These are phyloP conservation scores for Ilyonectria sp. DNA, from an alignment of 2,329 filamentous ascomycete genomes.

Conservation along the genomic window DNA sequence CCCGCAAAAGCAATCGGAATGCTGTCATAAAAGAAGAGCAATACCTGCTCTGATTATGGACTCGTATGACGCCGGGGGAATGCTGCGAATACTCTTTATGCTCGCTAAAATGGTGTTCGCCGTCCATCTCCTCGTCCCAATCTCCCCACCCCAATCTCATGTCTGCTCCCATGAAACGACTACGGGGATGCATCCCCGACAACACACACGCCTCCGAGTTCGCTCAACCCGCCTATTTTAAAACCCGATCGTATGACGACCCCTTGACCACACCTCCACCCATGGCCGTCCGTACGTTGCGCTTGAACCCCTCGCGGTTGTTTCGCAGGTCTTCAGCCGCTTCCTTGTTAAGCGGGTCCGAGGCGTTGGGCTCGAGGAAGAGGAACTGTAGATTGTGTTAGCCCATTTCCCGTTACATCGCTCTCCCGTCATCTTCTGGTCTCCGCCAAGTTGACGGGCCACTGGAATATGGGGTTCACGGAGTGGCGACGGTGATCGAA, in stretches of 20 bases:
- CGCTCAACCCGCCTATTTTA: slow-evolving; percentile 66
- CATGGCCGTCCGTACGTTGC: slow-evolving; percentile 91
- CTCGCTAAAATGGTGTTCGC: slow-evolving; percentile 23
- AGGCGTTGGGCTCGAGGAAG: slow-evolving; percentile 97
- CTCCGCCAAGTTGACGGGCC: background rate
- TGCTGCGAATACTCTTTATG: slow-evolving; percentile 30
- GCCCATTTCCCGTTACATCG: slow-evolving; percentile 25
- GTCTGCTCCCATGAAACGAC: background rate
- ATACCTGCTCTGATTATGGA: slow-evolving; percentile 35
- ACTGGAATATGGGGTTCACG: background rate
- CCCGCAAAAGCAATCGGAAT: slow-evolving; percentile 27
- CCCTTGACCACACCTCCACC: slow-evolving; percentile 82
- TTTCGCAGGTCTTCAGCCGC: slow-evolving; percentile 91
- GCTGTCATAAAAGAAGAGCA: slow-evolving; percentile 26
- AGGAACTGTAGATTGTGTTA: slow-evolving; percentile 76
- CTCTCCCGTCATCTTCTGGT: slow-evolving; percentile 1
- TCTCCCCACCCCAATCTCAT: slow-evolving; percentile 4
- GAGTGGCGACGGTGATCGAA: background rate
- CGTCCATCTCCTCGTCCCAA: slow-evolving; percentile 17
- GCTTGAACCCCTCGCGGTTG: slow-evolving; percentile 90
- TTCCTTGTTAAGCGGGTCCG: slow-evolving; percentile 98
- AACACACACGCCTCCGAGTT: slow-evolving; percentile 23
- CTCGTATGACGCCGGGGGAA: slow-evolving; percentile 36
- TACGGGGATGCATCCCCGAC: slow-evolving; percentile 1
- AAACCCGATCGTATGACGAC: slow-evolving; percentile 82